Conservation (phyloP, 2,329 filamentous ascomycete species). For the Aureobasidium namibiae region DNA sequence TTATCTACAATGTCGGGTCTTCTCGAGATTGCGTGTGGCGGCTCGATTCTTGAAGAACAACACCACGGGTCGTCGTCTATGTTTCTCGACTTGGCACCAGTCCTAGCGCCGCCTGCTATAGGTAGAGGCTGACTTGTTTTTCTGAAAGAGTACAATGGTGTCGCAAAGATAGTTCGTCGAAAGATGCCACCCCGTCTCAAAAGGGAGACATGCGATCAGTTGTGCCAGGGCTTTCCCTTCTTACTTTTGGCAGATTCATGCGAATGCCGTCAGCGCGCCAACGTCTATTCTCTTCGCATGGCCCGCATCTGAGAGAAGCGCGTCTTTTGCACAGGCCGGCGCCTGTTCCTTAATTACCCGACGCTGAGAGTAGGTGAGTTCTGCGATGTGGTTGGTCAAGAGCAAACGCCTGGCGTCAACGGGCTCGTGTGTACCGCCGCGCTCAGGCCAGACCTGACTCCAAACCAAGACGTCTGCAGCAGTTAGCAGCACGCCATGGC, state of each 20-base stretch:
- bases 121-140: background rate
- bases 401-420: constrained; percentile 4
- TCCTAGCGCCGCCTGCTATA: background rate
- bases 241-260: constrained; percentile 2
- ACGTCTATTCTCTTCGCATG: background rate
- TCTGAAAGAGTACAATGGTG: background rate
- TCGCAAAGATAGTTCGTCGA: background rate
- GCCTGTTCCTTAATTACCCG: constrained; percentile 12
- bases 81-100: background rate
- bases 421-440: background rate
- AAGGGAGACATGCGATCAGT: background rate
- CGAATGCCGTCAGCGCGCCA: constrained; percentile 4
- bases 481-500: constrained; percentile 8
- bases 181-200: background rate
- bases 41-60: background rate
- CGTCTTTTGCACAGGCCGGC: constrained; percentile 11
- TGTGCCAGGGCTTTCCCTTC: background rate
- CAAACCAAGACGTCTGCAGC: constrained; percentile 9
- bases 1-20: constrained; percentile 1
- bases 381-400: constrained; percentile 5
- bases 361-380: background rate
- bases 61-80: background rate
- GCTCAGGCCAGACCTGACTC: constrained; percentile 5
- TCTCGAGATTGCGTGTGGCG: constrained; percentile 3
- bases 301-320: constrained; percentile 4